Evolutionary conservation across 75 land plant species (phyloP).

Genomic region (Cryptomeria japonica): DNA sequence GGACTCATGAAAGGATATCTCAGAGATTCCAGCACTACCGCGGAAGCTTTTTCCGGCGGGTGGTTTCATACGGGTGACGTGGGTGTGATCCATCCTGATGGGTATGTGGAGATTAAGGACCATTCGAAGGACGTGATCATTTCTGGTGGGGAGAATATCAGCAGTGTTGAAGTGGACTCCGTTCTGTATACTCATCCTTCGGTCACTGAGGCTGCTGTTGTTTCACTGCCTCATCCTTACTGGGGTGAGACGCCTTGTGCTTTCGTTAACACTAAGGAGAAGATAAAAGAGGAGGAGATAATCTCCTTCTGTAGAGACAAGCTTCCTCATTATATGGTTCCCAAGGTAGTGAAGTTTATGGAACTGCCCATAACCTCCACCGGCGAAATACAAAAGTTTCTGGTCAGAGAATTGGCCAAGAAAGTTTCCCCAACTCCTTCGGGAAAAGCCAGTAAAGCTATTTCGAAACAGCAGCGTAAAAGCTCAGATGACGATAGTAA

Average conservation of each 20-base stretch:
- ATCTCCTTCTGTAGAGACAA: conserved; percentile 22
- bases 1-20: conserved; percentile 49
- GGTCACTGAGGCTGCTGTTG: conserved; percentile 72
- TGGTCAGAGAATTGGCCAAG: conserved; percentile 32
- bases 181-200: conserved; percentile 53
- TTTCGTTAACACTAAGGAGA: conserved; percentile 47
- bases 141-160: conserved; percentile 81
- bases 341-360: conserved; percentile 25
- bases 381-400: conserved; percentile 30
- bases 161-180: conserved; percentile 70
- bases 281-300: conserved; percentile 7
- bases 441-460: not conserved
- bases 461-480: not conserved
- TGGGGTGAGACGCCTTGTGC: conserved; percentile 70
- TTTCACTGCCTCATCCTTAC: conserved; percentile 59
- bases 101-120: conserved; percentile 66
- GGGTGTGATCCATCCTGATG: conserved; percentile 73
- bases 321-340: conserved; percentile 35
- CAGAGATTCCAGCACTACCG: conserved; percentile 20
- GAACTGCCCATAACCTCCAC: conserved; percentile 40
- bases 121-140: conserved; percentile 81
- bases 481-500: not conserved
- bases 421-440: not conserved
- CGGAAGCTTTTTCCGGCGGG: conserved; percentile 37
- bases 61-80: conserved; percentile 83